These are phyloP conservation scores for Oenanthe javanica DNA, from an alignment of 140 eudicot genomes.

Conservation along the genomic window DNA sequence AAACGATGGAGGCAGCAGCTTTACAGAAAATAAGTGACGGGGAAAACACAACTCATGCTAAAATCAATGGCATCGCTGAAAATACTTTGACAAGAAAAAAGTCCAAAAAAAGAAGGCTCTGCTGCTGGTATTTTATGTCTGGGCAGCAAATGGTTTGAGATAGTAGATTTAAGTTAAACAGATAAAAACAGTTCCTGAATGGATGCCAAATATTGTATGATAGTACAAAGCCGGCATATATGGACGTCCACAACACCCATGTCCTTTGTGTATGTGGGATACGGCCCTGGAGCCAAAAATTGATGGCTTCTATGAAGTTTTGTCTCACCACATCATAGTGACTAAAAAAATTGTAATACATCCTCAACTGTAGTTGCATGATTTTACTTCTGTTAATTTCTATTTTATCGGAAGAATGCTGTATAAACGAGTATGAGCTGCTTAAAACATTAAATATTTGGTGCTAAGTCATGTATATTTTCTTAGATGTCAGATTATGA, in stretches of 20 bases:
- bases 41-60: slow-evolving; percentile 10
- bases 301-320: not conserved
- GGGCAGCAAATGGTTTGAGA: slow-evolving; percentile 21
- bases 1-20: slow-evolving; percentile 17
- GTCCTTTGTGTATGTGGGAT: not conserved
- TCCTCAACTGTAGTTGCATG: not conserved
- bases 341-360: not conserved
- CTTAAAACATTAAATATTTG: not conserved
- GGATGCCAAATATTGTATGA: not conserved
- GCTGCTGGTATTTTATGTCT: slow-evolving; percentile 38
- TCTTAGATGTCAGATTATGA: not conserved
- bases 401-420: not conserved
- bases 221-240: not conserved
- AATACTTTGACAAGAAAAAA: slow-evolving; percentile 15
- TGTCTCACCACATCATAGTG: not conserved
- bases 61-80: slow-evolving; percentile 8
- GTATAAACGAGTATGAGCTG: not conserved
- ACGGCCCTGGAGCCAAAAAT: not conserved
- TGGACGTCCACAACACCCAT: not conserved
- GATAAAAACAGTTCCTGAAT: not conserved
- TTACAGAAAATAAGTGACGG: slow-evolving; percentile 19
- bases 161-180: too few species aligned
- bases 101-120: slow-evolving; percentile 35
- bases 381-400: not conserved
- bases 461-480: not conserved